Conservation (phyloP, 768 basidiomycete species). For the Cystofilobasidium macerans region DNA sequence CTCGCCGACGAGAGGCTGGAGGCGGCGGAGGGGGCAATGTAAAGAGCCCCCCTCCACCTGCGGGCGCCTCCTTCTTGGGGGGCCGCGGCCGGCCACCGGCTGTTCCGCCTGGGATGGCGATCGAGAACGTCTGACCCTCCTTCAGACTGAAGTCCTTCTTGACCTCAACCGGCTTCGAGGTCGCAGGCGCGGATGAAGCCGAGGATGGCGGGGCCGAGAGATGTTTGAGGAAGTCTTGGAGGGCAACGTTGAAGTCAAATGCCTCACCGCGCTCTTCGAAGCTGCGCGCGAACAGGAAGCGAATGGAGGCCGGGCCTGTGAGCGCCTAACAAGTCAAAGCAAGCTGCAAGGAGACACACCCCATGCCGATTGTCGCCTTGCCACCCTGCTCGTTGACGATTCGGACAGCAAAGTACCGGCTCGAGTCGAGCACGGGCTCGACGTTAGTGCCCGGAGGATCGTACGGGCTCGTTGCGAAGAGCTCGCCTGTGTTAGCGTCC, state of each 20-base stretch:
- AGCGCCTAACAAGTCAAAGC: slow-evolving; percentile 54
- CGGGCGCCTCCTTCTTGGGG: not conserved
- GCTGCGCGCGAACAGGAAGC: not conserved
- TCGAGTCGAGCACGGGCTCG: slow-evolving; percentile 92
- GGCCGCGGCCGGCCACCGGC: not conserved
- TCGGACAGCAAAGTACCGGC: slow-evolving; percentile 84
- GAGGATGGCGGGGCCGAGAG: slow-evolving; percentile 45
- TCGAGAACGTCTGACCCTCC: slow-evolving; percentile 88
- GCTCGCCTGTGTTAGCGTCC: slow-evolving; percentile 42
- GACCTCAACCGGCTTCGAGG: slow-evolving; percentile 51
- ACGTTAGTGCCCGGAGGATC: slow-evolving; percentile 66
- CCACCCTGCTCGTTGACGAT: slow-evolving; percentile 70
- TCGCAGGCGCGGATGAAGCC: slow-evolving; percentile 34
- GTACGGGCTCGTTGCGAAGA: slow-evolving; percentile 70
- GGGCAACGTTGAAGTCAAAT: slow-evolving; percentile 39
- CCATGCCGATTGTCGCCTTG: slow-evolving; percentile 88
- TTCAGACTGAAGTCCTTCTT: slow-evolving; percentile 80
- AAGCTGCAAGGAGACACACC: slow-evolving; percentile 73
- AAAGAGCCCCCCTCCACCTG: not conserved
- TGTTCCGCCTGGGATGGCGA: slow-evolving; percentile 60
- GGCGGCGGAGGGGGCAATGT: not conserved
- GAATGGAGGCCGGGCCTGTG: slow-evolving; percentile 18
- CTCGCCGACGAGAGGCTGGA: not conserved
- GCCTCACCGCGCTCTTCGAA: slow-evolving; percentile 25
- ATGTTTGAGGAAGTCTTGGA: slow-evolving; percentile 39